Base-by-base conservation (phyloP, 768 basidiomycete genomes). In the Tephrocybe sp. region DNA sequence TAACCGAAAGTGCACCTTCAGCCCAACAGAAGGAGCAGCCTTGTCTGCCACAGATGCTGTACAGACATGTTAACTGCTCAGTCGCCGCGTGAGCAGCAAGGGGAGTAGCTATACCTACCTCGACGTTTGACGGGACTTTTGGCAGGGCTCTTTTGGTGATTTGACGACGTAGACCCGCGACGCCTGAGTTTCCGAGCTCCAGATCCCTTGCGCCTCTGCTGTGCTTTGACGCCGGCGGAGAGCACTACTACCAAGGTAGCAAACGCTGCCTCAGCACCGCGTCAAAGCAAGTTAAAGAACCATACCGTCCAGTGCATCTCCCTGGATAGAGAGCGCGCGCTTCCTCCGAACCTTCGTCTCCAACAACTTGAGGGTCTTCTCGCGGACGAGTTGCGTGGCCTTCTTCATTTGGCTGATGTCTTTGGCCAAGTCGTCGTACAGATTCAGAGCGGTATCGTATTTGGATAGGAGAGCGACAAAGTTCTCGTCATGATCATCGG, bases 171-270 rank as follows among this genome's bases (percentile, higher is more conserved):
- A 24, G 44, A 39, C 21, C 28, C 43, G 28, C 39, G 39, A 46
- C 51, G 51, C 20, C 39, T 41, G 23, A 43, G 36, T 37, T 32
- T 43, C 25, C 56, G 30, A 8, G 26, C 40, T 0, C 45, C 52
- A 2, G 37, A 45, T 2, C 38, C 56, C 38, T 45, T 50, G 24
- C 56, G 49, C 25, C 53, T 38, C 49, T 47, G 56, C 39, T 57
- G 56, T 11, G 56, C 56, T 25, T 51, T 53, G 2, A 57, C 48
- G 0, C 53, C 56, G 1, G 50, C 50, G 8, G 54, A 50, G 20
- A 56, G 54, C 14, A 56, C 23, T 18, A 55, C 51, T 52, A 23
- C n/a, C 20, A 39, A n/a, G 20, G 8, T 39, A n/a, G 3, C 3
- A 6, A 39, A 5, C 4, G n/a, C 7, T 5, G n/a, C 20, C 17